Conservation (phyloP, 208 protist species). For the Trypanosoma theileri region DNA sequence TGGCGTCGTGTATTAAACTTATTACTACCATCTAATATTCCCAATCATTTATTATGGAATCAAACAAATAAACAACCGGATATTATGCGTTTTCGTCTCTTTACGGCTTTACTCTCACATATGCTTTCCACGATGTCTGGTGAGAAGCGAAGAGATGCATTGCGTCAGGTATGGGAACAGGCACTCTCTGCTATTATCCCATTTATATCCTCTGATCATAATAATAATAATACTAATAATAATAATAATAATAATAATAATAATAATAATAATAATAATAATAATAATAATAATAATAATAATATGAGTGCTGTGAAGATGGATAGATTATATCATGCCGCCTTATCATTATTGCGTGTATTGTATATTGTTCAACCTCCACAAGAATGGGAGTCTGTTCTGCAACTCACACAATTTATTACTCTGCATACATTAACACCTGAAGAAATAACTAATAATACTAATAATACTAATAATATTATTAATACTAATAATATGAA, state of each 20-base stretch:
- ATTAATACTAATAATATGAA: not conserved
- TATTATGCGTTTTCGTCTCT: slow-evolving; percentile 6
- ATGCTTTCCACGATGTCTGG: not conserved
- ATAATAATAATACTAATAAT: not conserved
- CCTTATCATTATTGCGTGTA: slow-evolving; percentile 4
- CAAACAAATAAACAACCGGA: not conserved
- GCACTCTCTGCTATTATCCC: slow-evolving; percentile 7
- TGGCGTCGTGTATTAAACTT: slow-evolving; percentile 23
- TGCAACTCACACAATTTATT: slow-evolving; percentile 18
- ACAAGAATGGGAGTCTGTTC: slow-evolving; percentile 27
- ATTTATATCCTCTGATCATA: not conserved
- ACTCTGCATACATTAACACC: not conserved
- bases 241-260: not conserved
- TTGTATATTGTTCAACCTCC: slow-evolving; percentile 17
- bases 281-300: not conserved
- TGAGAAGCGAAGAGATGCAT: not conserved
- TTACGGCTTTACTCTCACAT: slow-evolving; percentile 11
- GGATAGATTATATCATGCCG: not conserved
- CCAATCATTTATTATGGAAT: not conserved
- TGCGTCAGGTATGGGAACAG: slow-evolving; percentile 23
- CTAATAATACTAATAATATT: not conserved
- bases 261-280: not conserved
- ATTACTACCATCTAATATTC: slow-evolving; percentile 9
- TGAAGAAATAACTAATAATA: not conserved
- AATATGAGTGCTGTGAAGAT: not conserved